Evolutionary conservation across 2,329 filamentous ascomycete genomes (phyloP).

Genomic region (Magnaporthales sp.): DNA sequence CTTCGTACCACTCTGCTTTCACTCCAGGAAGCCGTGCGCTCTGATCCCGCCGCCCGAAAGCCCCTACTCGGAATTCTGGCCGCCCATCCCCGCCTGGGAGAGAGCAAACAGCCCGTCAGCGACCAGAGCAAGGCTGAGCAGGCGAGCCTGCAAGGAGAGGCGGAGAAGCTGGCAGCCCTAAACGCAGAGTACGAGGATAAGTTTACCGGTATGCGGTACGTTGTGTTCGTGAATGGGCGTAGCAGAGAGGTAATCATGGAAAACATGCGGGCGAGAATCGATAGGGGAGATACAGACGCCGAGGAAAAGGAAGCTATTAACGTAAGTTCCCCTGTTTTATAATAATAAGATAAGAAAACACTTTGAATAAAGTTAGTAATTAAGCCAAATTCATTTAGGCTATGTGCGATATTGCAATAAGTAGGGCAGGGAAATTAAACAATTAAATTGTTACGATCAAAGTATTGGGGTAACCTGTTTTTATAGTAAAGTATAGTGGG

Average conservation of each 20-base stretch:
- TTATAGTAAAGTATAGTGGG: too few relatives aligned
- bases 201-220: constrained; percentile 79
- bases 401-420: constrained; percentile 85
- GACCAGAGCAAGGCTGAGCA: constrained; percentile 76
- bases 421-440: constrained; percentile 60
- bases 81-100: constrained; percentile 77
- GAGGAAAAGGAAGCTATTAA: constrained; percentile 69
- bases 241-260: constrained; percentile 66
- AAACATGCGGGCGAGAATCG: constrained; percentile 71
- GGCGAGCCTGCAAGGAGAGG: constrained; percentile 59
- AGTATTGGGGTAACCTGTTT: too few relatives aligned
- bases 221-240: constrained; percentile 85
- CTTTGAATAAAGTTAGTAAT: background rate
- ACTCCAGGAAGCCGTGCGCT: constrained; percentile 35
- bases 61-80: constrained; percentile 65
- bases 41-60: constrained; percentile 31
- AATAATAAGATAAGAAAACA: too few relatives aligned
- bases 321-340: constrained; percentile 35
- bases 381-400: constrained; percentile 40
- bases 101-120: constrained; percentile 66
- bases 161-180: constrained; percentile 46
- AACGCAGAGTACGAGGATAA: constrained; percentile 72
- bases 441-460: too few relatives aligned
- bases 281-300: constrained; percentile 50
- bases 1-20: constrained; percentile 55